Evolutionary conservation across 495 filamentous ascomycete genomes (phyloP).

Genomic region (Xylaria flabelliformis): DNA sequence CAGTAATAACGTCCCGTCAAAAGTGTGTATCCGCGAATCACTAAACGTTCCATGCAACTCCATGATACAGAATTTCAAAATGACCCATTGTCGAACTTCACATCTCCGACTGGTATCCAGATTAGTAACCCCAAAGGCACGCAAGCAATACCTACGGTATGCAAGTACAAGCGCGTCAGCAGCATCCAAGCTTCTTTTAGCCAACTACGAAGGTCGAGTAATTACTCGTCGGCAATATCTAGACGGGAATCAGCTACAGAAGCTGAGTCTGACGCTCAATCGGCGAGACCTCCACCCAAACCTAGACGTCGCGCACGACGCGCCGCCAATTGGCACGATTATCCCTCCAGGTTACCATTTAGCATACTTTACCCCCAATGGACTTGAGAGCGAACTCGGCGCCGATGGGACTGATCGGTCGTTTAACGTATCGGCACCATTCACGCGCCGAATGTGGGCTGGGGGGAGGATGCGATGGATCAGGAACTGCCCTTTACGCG

Average conservation of each 20-base stretch:
- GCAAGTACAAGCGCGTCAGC: not conserved
- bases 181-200: not conserved
- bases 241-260: not conserved
- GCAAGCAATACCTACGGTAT: not conserved
- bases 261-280: not conserved
- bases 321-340: not conserved
- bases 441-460: conserved; percentile 5
- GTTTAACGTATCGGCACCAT: not conserved
- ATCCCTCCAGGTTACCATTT: not conserved
- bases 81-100: not conserved
- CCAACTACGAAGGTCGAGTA: not conserved
- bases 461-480: not conserved
- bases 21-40: not conserved
- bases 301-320: not conserved
- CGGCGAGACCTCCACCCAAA: not conserved
- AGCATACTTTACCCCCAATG: conserved; percentile 1
- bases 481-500: not conserved
- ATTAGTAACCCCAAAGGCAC: not conserved
- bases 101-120: not conserved
- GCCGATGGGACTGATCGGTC: not conserved
- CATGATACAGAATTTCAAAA: not conserved
- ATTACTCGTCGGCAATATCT: not conserved
- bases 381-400: not conserved
- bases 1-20: not conserved
- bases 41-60: not conserved